Evolutionary conservation across 306 rosid species (phyloP).

Genomic region (Oxytropis ochrocephala): DNA sequence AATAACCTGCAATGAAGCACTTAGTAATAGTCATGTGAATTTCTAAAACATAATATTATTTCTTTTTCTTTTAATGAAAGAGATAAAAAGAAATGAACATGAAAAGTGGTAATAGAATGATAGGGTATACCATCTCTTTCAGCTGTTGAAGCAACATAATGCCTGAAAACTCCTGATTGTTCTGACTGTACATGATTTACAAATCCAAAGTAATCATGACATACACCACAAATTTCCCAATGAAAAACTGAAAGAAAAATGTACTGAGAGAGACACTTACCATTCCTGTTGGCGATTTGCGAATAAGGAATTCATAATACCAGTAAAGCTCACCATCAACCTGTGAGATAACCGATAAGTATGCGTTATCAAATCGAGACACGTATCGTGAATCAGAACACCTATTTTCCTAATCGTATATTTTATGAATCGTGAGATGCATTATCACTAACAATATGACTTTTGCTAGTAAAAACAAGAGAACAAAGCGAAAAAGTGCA

Average conservation of each 20-base stretch:
- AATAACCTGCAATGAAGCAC: constrained; percentile 56
- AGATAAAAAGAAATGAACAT: constrained; percentile 7
- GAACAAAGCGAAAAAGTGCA: no score
- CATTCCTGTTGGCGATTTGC: constrained; percentile 74
- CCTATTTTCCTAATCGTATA: no score
- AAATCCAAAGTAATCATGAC: constrained; percentile 19
- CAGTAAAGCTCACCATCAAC: constrained; percentile 84
- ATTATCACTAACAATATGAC: no score
- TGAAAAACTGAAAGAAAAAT: background rate
- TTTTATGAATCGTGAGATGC: no score
- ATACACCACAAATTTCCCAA: background rate
- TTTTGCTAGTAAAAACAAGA: no score
- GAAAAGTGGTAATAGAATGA: background rate
- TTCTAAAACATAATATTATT: background rate
- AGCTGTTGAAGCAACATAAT: constrained; percentile 74
- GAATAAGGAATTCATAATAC: constrained; percentile 89
- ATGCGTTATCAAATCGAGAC: background rate
- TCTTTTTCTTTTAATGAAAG: background rate
- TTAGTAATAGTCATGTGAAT: background rate
- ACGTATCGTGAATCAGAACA: no score
- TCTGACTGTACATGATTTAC: constrained; percentile 46
- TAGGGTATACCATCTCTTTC: constrained; percentile 81
- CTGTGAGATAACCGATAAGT: constrained; percentile 39
- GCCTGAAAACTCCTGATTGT: constrained; percentile 56
- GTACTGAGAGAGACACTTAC: constrained; percentile 30